A percentile compares a stretch with the other conserved stretches of the same genome.
phyloP scores from a whole-genome alignment of 768 basidiomycete genomes.

The Pleurotus platypus region DNA sequence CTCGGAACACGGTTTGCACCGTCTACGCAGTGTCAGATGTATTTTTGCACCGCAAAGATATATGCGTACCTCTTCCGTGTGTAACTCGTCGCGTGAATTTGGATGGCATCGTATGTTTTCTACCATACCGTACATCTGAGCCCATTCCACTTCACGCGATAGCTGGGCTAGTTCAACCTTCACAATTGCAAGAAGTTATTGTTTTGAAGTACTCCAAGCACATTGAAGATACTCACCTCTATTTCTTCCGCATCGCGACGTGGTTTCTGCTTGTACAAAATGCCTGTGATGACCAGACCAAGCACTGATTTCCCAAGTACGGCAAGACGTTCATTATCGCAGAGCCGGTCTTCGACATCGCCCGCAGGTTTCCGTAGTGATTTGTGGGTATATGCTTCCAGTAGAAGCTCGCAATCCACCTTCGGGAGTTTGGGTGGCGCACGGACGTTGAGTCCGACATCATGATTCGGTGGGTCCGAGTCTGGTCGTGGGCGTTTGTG shows the following conservation, averaged over 20 bases:
- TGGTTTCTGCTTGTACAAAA: slow-evolving; percentile 49
- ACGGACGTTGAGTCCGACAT: slow-evolving; percentile 4
- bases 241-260: slow-evolving; percentile 45
- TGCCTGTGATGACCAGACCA: slow-evolving; percentile 39
- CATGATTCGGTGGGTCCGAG: not conserved
- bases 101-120: slow-evolving; percentile 46
- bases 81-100: slow-evolving; percentile 29
- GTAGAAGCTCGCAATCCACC: slow-evolving; percentile 45
- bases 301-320: slow-evolving; percentile 47
- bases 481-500: slow-evolving; percentile 4
- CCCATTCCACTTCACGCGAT: slow-evolving; percentile 40
- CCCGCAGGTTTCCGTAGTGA: slow-evolving; percentile 46
- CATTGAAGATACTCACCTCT: slow-evolving; percentile 35
- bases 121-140: slow-evolving; percentile 40
- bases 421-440: slow-evolving; percentile 40
- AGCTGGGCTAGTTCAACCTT: slow-evolving; percentile 10
- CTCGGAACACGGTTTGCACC: slow-evolving; percentile 52
- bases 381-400: slow-evolving; percentile 69
- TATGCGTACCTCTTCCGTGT: slow-evolving; percentile 36
- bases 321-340: slow-evolving; percentile 56
- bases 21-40: slow-evolving; percentile 34
- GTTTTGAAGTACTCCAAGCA: not conserved
- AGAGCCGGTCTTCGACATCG: slow-evolving; percentile 32
- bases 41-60: slow-evolving; percentile 10
- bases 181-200: not conserved